Base-by-base conservation (phyloP, 148 eudicot species). In the Agrostemma githago region DNA sequence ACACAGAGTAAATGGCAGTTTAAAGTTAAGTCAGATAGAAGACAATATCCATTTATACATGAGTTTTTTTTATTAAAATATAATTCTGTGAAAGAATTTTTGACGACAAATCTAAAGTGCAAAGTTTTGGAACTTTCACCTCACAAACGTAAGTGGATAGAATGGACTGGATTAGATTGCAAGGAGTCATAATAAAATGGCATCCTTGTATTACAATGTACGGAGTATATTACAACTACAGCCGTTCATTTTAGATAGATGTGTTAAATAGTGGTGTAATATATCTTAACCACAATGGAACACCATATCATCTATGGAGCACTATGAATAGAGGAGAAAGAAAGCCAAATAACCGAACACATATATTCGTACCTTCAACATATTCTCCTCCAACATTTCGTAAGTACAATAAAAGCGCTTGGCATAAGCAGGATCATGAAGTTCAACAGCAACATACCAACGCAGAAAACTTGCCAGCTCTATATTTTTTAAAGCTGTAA, bases 381-480 rank as follows among this genome's bases (percentile, higher is more conserved):
- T 87, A 77, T 91, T 92, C 82, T 95, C 98, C 83, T 95, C 93
- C 82, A 95, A 74, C 81, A 88, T 72, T 84, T 92, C 98, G 77
- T 90, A 86, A 58, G 97, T 92, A 77, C 84, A 87, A 68, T 95
- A 95, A 78, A 92, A 95, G 56, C 98, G 97, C 76, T 92, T 92
- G 26, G 97, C 98, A 86, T 95, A 87, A 34, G 89, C 82, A 79
- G 86, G 98, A 86, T 95, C 98, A 70, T 92, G 96, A 79, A 95
- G 96, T 81, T 95, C 98, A 70, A 95, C 98, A 41, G 97, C 90
- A 61, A 95, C 97, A 79, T 90, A 95, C 98, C 98, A 95, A 59
- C 98, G 96, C 54, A 95, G 94, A 82, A 92, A 95, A 88, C 98
- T 95, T 73, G 98, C 97, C 82, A 95, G 75, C 77, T 92, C 98